Evolutionary conservation across 2,329 filamentous ascomycete species (phyloP).

Genomic region (Cercospora canescens): DNA sequence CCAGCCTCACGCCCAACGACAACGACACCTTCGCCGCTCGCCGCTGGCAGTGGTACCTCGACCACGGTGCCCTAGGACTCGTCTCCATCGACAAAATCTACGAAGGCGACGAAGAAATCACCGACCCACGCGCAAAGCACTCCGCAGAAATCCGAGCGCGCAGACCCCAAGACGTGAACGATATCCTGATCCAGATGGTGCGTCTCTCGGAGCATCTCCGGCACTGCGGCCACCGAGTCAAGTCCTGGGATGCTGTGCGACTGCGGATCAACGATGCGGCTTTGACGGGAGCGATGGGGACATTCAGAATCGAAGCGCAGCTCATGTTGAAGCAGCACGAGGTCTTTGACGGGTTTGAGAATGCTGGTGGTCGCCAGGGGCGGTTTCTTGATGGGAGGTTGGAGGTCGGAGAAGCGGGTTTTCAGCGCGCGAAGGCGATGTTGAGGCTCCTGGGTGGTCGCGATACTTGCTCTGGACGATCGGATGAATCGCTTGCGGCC

Average conservation of each 20-base stretch:
- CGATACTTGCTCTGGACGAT: not conserved
- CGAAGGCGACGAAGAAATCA: not conserved
- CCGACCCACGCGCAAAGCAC: not conserved
- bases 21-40: not conserved
- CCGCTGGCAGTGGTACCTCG: not conserved
- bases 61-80: not conserved
- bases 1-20: too few relatives aligned
- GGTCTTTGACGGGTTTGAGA: not conserved
- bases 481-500: not conserved
- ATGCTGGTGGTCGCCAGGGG: not conserved
- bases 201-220: not conserved
- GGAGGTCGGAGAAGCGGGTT: not conserved
- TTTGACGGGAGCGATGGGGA: not conserved
- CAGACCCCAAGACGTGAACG: not conserved
- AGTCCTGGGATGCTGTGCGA: not conserved
- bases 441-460: not conserved
- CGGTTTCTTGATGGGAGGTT: not conserved
- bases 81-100: not conserved
- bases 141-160: fast-evolving
- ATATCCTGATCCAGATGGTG: not conserved
- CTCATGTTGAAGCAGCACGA: not conserved
- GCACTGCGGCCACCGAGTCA: not conserved
- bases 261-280: not conserved
- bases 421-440: not conserved
- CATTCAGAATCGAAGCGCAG: not conserved